Evolutionary conservation across 805 yeast species (phyloP).

Genomic region (Yamadazyma nakazawae): DNA sequence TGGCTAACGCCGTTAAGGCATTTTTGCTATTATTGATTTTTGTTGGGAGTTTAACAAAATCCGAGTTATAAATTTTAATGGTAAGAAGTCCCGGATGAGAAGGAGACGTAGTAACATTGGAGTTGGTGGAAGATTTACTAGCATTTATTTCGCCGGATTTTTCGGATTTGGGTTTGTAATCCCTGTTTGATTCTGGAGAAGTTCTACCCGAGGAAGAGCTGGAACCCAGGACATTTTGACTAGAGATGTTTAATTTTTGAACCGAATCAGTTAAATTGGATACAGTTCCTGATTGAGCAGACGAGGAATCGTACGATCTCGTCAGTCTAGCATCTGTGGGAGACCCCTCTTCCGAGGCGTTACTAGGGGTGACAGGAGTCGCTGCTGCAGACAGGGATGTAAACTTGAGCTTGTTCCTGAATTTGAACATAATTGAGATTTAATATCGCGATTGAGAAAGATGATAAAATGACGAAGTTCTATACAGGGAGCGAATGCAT

Average conservation of each 20-base stretch:
- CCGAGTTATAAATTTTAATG: conserved; percentile 70
- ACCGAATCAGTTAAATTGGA: conserved; percentile 18
- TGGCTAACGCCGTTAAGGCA: conserved; percentile 62
- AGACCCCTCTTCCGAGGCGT: neutral
- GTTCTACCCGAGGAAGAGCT: conserved; percentile 4
- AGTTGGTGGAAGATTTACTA: neutral
- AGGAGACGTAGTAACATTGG: neutral
- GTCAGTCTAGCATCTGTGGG: conserved; percentile 4
- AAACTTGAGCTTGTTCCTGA: conserved; percentile 30
- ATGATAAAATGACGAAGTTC: neutral
- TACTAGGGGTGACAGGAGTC: conserved; percentile 10
- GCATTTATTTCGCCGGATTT: neutral
- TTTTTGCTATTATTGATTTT: conserved; percentile 62
- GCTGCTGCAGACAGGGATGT: conserved; percentile 9
- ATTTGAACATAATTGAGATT: conserved; percentile 22
- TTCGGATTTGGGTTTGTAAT: neutral
- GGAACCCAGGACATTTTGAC: conserved; percentile 6
- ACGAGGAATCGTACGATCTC: conserved; percentile 1
- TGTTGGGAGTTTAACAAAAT: conserved; percentile 66
- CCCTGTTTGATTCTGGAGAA: neutral
- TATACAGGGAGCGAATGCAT: neutral
- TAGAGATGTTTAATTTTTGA: conserved; percentile 1
- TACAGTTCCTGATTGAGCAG: conserved; percentile 16
- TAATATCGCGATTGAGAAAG: neutral
- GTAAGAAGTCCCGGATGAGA: conserved; percentile 67